These are phyloP conservation scores for Gamarada debralockiae DNA, from an alignment of 495 filamentous ascomycete genomes.

Conservation along the genomic window DNA sequence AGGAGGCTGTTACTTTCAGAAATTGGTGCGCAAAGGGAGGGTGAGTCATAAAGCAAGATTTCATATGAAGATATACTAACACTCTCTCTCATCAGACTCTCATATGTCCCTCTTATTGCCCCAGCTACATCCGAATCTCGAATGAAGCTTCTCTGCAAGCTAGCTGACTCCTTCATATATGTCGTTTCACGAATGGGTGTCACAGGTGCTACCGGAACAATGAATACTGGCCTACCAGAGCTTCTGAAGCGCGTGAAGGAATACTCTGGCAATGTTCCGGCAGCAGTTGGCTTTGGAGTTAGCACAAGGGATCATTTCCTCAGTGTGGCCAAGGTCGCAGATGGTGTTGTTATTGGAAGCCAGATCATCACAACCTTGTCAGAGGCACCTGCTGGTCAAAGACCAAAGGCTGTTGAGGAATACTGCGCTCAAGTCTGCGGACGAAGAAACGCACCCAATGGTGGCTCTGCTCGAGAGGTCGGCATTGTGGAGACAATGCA, in stretches of 20 bases:
- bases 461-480: constrained; percentile 50
- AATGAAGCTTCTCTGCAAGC: constrained; percentile 93
- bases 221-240: constrained; percentile 75
- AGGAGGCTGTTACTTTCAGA: constrained; percentile 92
- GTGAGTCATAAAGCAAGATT: constrained; percentile 36
- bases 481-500: constrained; percentile 61
- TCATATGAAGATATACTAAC: constrained; percentile 5
- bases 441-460: constrained; percentile 41
- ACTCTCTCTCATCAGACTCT: constrained; percentile 51
- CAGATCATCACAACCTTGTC: constrained; percentile 73
- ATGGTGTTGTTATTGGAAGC: constrained; percentile 96
- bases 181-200: constrained; percentile 98
- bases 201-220: constrained; percentile 79
- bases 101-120: constrained; percentile 93
- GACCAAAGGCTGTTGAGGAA: constrained; percentile 72
- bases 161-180: constrained; percentile 99
- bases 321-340: constrained; percentile 74
- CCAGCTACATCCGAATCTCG: constrained; percentile 88
- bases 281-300: constrained; percentile 92
- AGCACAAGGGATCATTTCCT: constrained; percentile 94
- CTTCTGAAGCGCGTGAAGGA: constrained; percentile 83
- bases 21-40: constrained; percentile 72
- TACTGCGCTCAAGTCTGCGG: constrained; percentile 83
- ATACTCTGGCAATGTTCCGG: constrained; percentile 85
- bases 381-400: constrained; percentile 63